A percentile compares a stretch with the other conserved stretches of the same genome.
phyloP scores from a whole-genome alignment of 2,329 filamentous ascomycete species.

The Seiridium cupressi region DNA sequence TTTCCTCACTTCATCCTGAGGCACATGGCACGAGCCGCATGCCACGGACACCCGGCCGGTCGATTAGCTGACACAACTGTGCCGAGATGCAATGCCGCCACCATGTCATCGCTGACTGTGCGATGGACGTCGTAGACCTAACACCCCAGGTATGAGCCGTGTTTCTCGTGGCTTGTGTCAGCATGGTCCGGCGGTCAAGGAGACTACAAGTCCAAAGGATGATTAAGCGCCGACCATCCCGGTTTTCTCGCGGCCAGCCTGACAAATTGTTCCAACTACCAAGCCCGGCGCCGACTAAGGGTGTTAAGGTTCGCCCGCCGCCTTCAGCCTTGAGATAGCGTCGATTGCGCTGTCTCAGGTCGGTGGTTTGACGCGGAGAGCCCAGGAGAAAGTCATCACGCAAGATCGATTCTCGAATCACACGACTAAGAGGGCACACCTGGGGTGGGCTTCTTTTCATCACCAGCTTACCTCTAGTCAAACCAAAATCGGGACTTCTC shows the following conservation, averaged over 20 bases:
- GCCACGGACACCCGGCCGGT: background rate
- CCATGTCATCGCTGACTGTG: background rate
- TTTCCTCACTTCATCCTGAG: background rate
- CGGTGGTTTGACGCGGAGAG: background rate
- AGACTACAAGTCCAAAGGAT: background rate
- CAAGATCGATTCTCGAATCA: background rate
- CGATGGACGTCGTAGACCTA: background rate
- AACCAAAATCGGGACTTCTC: background rate
- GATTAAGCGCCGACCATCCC: background rate
- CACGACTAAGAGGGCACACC: background rate
- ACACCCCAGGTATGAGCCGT: background rate
- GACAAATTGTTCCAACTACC: background rate
- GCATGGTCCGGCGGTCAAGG: background rate
- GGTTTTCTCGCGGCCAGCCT: background rate
- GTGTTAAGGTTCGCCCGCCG: slow-evolving; percentile 5
- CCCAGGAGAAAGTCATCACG: background rate
- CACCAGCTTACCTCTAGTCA: background rate
- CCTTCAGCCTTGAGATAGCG: slow-evolving; percentile 7
- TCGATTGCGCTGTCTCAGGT: slow-evolving; percentile 6
- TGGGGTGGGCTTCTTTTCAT: background rate
- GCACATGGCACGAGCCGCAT: background rate
- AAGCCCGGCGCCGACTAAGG: background rate
- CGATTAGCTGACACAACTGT: background rate
- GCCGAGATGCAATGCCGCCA: background rate
- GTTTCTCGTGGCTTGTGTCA: background rate